These are phyloP conservation scores for Alternaria burnsii DNA, from an alignment of 2,329 filamentous ascomycete genomes.

Conservation along the genomic window DNA sequence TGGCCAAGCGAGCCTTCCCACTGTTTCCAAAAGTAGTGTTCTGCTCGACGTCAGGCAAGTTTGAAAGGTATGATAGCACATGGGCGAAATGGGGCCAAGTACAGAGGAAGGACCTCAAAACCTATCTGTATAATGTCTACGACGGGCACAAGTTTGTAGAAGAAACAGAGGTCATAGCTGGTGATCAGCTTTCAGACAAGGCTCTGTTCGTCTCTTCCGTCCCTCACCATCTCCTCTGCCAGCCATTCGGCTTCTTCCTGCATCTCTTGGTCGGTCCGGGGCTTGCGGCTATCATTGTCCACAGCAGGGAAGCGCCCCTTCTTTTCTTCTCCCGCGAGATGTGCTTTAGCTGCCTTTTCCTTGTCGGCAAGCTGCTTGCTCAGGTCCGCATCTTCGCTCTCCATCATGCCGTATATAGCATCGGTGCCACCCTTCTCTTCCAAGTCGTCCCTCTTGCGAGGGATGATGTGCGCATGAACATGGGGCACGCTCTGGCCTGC, in stretches of 20 bases:
- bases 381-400: slow-evolving; percentile 85
- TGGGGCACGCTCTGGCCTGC: slow-evolving; percentile 95
- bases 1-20: slow-evolving; percentile 3
- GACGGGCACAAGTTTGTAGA: background rate
- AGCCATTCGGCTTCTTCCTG: slow-evolving; percentile 76
- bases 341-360: slow-evolving; percentile 53
- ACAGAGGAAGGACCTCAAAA: background rate
- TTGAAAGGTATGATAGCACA: background rate
- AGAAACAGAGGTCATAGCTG: background rate
- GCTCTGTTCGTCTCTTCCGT: background rate
- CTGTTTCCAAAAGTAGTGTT: background rate
- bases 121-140: background rate
- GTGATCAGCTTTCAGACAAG: background rate
- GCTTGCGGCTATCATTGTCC: slow-evolving; percentile 70
- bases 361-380: slow-evolving; percentile 72
- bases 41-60: background rate
- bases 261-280: slow-evolving; percentile 80
- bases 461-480: slow-evolving; percentile 92
- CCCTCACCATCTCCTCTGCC: slow-evolving; percentile 60
- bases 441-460: slow-evolving; percentile 68
- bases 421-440: slow-evolving; percentile 69
- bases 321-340: slow-evolving; percentile 37
- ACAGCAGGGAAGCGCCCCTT: slow-evolving; percentile 71
- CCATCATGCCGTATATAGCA: slow-evolving; percentile 82
- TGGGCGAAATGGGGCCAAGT: background rate